Base-by-base conservation (phyloP, 345 rosid genomes). In the Eucalyptus dawsonii region DNA sequence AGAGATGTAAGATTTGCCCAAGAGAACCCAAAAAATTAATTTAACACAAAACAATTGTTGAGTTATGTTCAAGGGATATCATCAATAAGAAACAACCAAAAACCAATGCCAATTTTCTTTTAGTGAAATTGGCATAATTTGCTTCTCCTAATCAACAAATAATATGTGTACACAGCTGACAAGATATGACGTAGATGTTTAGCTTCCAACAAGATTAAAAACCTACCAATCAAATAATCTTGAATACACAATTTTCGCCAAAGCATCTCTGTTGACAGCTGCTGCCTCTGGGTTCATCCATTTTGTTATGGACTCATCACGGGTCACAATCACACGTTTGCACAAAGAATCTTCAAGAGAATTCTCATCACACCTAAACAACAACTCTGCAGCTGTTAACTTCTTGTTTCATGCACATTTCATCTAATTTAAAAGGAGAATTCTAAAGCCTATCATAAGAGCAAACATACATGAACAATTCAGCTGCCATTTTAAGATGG, bases 291-390 rank as follows among this genome's bases (percentile, higher is more conserved):
- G 98, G 93, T 97, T 98, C 89, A 97, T 94, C 87, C 95, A 94
- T 94, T 97, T 98, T 89, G 97, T 96, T 90, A 98, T 98, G 92
- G 96, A 95, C 93, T 98, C 99, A 92, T 94, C 99, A 88, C 98
- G 99, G 81, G 99, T 98, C 90, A 94, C 96, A 90, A 98, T 96
- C 44, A 98, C 98, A 92, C 99, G 99, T 93, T 98, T 96, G 90
- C 98, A 95, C 86, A 98, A 93, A 88, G 99, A 95, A 91, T 96
- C 98, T 95, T 98, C 99, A 86, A 98, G 93, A 60, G 95, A 91
- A 91, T 95, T 95, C 92, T 91, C 95, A 90, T 98, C 97, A 91
- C 99, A 98, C 98, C 99, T 97, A 86, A 89, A 91, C 67, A 69
- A 65, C 76, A 86, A 87, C 86, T 86, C 83, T 37, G 83, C 83